These are phyloP conservation scores for Atalantia buxifolia DNA, from an alignment of 345 rosid genomes.

Conservation along the genomic window DNA sequence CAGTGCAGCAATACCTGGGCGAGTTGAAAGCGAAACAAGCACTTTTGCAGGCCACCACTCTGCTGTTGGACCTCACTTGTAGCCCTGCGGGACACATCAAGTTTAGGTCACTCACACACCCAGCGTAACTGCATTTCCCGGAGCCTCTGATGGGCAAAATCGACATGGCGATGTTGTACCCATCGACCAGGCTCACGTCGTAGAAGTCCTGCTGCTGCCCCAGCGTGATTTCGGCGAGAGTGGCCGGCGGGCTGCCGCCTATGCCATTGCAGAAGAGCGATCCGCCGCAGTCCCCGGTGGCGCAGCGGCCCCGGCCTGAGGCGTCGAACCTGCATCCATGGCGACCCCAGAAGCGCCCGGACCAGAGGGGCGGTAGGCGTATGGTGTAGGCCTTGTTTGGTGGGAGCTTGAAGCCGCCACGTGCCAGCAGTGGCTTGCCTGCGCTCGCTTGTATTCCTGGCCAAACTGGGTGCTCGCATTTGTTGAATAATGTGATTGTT, in stretches of 20 bases:
- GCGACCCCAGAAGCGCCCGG: conserved; percentile 97
- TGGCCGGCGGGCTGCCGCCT: conserved; percentile 90
- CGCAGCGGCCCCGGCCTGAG: conserved; percentile 69
- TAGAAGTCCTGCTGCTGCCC: conserved; percentile 83
- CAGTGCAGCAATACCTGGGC: conserved; percentile 89
- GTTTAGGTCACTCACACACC: conserved; percentile 83
- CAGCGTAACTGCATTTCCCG: conserved; percentile 85
- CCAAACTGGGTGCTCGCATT: conserved; percentile 83
- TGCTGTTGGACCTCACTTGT: conserved; percentile 63
- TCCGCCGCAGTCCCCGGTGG: conserved; percentile 92
- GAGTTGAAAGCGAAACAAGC: conserved; percentile 91
- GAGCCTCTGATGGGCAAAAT: conserved; percentile 68
- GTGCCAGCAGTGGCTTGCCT: conserved; percentile 68
- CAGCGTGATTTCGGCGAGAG: conserved; percentile 84
- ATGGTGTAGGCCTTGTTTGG: conserved; percentile 60
- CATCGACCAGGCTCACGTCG: conserved; percentile 93
- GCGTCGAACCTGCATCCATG: conserved; percentile 81
- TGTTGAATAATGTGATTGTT: conserved; percentile 68
- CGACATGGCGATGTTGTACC: conserved; percentile 87
- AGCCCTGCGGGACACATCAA: conserved; percentile 77
- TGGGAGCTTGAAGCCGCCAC: conserved; percentile 78
- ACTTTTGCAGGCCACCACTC: conserved; percentile 87
- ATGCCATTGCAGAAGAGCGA: conserved; percentile 76
- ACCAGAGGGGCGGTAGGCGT: conserved; percentile 76
- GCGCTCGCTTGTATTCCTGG: conserved; percentile 94